Evolutionary conservation across 345 rosid species (phyloP).

Genomic region (Gynandropsis gynandra): DNA sequence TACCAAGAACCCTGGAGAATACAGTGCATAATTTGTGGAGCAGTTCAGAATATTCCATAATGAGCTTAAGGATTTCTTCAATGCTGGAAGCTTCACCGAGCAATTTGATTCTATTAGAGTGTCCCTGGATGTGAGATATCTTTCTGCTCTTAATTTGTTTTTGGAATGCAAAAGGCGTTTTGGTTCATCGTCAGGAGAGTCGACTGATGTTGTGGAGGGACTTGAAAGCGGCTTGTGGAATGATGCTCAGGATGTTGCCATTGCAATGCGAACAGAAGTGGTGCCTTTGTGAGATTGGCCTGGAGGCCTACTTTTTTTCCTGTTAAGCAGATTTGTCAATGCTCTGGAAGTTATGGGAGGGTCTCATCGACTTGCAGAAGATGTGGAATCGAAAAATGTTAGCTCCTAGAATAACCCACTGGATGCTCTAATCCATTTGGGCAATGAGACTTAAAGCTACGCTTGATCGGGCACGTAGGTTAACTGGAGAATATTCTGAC

Average conservation of each 20-base stretch:
- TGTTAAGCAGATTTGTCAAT: conserved; percentile 48
- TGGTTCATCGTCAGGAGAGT: too few species aligned
- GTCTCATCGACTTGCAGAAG: too few species aligned
- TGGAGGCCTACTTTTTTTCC: conserved; percentile 77
- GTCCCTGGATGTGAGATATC: conserved; percentile 62
- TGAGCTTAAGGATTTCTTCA: too few species aligned
- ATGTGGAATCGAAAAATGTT: too few species aligned
- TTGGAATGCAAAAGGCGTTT: too few species aligned
- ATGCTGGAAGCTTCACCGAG: conserved; percentile 98
- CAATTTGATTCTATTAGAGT: conserved; percentile 80
- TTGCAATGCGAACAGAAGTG: conserved; percentile 98
- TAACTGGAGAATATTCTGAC: too few species aligned
- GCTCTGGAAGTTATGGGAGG: too few species aligned
- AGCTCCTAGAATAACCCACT: conserved; percentile 70
- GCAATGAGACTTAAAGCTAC: conserved; percentile 80
- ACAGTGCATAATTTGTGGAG: conserved; percentile 77
- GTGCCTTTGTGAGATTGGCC: conserved; percentile 97
- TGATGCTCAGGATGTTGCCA: conserved; percentile 95
- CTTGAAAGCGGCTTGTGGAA: conserved; percentile 89
- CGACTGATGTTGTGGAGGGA: conserved; percentile 53
- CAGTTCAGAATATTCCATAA: too few species aligned
- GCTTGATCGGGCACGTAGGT: too few species aligned
- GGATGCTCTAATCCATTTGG: conserved; percentile 79
- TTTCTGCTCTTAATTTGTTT: conserved; percentile 53
- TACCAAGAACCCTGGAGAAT: conserved; percentile 76